Percentiles rank a stretch among this genome's conserved stretches.
Evolutionary conservation across 352 stramenopile genomes (phyloP).

Genomic region (Phytopythium aichiense): DNA sequence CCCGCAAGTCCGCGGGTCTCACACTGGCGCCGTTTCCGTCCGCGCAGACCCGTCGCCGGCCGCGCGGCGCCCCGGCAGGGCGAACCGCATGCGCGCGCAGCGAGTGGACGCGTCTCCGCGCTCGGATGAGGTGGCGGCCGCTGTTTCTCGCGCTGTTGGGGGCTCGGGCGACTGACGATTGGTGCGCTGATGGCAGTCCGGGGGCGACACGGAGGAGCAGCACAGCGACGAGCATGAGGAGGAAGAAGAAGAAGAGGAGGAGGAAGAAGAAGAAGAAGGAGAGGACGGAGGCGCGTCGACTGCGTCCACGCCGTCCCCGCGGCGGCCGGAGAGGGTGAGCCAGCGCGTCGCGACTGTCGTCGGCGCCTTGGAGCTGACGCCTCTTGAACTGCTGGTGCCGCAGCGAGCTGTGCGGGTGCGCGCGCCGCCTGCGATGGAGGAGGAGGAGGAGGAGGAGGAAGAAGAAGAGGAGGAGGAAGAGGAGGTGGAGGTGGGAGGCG

Average conservation of each 20-base stretch:
- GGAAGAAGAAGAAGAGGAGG: conserved; percentile 20
- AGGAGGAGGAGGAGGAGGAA: neutral
- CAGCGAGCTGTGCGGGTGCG: neutral
- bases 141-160: neutral
- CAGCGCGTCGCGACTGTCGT: neutral
- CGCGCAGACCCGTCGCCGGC: conserved; percentile 16
- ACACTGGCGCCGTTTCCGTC: neutral
- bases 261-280: conserved; percentile 10
- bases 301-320: neutral
- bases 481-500: conserved; percentile 4
- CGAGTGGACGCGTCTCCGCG: conserved; percentile 15
- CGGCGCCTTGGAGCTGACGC: neutral
- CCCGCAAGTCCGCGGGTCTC: neutral
- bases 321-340: neutral
- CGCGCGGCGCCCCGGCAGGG: conserved; percentile 5
- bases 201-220: conserved; percentile 8
- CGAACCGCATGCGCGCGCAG: conserved; percentile 1
- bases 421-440: neutral
- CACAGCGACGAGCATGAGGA: neutral
- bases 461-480: conserved; percentile 2
- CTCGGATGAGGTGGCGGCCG: neutral
- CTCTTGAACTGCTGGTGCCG: neutral
- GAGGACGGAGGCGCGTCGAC: conserved; percentile 4
- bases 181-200: neutral
- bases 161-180: too few relatives aligned